A percentile compares a stretch with the other conserved stretches of the same genome.
Evolutionary conservation across 2,329 filamentous ascomycete species (phyloP).

Genomic region (Nemania abortiva): DNA sequence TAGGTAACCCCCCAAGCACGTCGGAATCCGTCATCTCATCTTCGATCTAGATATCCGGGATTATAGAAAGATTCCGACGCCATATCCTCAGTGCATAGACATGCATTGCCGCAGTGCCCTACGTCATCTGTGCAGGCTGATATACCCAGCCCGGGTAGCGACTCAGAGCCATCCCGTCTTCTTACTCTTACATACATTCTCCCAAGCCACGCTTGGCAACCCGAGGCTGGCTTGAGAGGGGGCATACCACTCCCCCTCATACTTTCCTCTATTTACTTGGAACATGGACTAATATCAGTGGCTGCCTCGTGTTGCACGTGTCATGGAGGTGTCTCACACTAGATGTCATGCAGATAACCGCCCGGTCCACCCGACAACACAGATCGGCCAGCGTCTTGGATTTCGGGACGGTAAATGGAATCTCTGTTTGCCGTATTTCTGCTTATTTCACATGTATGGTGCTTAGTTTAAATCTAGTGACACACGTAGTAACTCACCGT

Average conservation of each 20-base stretch:
- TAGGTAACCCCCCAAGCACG: neutral
- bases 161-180: slow-evolving; percentile 19
- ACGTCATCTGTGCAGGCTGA: slow-evolving; percentile 35
- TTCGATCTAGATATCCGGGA: slow-evolving; percentile 36
- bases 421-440: neutral
- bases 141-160: slow-evolving; percentile 18
- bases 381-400: slow-evolving; percentile 16
- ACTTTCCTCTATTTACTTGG: neutral
- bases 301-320: slow-evolving; percentile 19
- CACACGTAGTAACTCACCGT: neutral
- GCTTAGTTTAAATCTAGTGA: neutral
- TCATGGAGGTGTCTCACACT: slow-evolving; percentile 16
- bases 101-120: slow-evolving; percentile 23
- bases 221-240: slow-evolving; percentile 1
- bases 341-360: slow-evolving; percentile 39
- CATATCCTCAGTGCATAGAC: neutral
- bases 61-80: slow-evolving; percentile 18
- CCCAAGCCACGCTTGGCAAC: slow-evolving; percentile 16
- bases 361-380: slow-evolving; percentile 20
- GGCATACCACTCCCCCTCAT: neutral
- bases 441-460: slow-evolving; percentile 1
- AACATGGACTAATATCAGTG: slow-evolving; percentile 13
- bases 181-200: slow-evolving; percentile 11
- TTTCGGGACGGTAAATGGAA: neutral
- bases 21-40: slow-evolving; percentile 22